Evolutionary conservation across 164 flowering plant genomes (phyloP), one percentile per base, ranked within the genome.

Genomic region (Aristolochia californica): DNA sequence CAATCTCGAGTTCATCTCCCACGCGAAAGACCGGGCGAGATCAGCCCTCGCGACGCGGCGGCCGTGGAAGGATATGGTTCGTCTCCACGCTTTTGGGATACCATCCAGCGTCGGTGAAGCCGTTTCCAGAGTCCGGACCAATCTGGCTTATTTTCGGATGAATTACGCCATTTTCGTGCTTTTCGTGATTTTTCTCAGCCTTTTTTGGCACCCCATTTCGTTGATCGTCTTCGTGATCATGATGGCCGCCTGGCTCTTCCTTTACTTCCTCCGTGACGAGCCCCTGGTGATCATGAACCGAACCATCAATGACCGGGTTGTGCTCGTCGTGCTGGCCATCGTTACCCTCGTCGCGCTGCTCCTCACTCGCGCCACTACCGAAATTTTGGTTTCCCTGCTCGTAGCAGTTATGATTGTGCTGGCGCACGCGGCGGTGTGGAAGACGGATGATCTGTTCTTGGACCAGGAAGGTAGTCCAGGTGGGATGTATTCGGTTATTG

Each of bases 171-270:
- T 84, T 4, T 48, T 76, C 49, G 56, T 73, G 11, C 51, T 82
- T n/a, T 15, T 70, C 17, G 60, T 75, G 25, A 51, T 84, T 51
- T 80, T 82, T 64, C 57, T 77, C 24, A 77, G 81, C 72, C 64
- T 84, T 20, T 67, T 84, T 2, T 77, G 80, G 82, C 78, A 75
- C 55, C 85, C 87, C 13, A 57, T 77, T 48, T 77, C 85, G 0
- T 51, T 85, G 51, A 66, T 83, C 45, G 71, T 81, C 45, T 77
- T 80, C 61, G 13, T 80, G 14, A 21, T 62, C 60, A 63, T 68
- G 73, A 69, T 83, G 70, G 60, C 38, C 14, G 76, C 71, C 1
- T 83, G 88, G 87, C 25, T 81, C 27, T 74, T 74, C 71, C 75
- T 85, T 22, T 83, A 80, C 58, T 80, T 85, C 68, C 61, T 73